Evolutionary conservation across 2,329 filamentous ascomycete species (phyloP).

Genomic region (Talaromyces amestolkiae): DNA sequence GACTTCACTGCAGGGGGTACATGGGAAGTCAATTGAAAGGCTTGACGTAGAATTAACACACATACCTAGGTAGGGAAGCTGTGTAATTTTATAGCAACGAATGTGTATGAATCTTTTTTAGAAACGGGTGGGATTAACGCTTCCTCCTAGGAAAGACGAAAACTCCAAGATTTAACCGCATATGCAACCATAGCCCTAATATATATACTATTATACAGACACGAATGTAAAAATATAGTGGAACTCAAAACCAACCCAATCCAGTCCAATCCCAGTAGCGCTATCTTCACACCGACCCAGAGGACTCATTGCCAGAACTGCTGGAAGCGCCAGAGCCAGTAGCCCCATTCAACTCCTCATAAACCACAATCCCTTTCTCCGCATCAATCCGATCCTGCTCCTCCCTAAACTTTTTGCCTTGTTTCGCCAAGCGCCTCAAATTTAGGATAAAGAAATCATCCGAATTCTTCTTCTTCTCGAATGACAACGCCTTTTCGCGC

Average conservation of each 20-base stretch:
- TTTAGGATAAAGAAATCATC: constrained; percentile 45
- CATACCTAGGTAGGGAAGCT: too few species aligned
- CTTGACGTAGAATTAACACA: too few species aligned
- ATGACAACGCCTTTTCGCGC: constrained; percentile 49
- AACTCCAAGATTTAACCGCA: neutral
- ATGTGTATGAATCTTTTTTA: too few species aligned
- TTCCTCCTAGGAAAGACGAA: too few species aligned
- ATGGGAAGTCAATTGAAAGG: too few species aligned
- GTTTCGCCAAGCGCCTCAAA: constrained; percentile 45
- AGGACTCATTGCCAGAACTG: neutral
- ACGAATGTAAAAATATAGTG: neutral
- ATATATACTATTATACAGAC: constrained; percentile 8
- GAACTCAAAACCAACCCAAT: neutral
- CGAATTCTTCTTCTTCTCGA: constrained; percentile 38
- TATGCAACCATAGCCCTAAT: neutral
- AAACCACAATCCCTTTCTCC: constrained; percentile 37
- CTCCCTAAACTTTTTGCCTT: constrained; percentile 60
- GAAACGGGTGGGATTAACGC: too few species aligned
- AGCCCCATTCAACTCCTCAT: constrained; percentile 9
- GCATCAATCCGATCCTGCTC: constrained; percentile 54
- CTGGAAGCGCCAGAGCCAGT: neutral
- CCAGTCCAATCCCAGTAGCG: too few species aligned
- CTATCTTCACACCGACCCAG: neutral
- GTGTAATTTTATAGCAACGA: too few species aligned
- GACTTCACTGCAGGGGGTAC: too few species aligned